A percentile compares a stretch with the other conserved stretches of the same genome.
phyloP scores from a whole-genome alignment of 345 rosid species.

The Salix viminalis region DNA sequence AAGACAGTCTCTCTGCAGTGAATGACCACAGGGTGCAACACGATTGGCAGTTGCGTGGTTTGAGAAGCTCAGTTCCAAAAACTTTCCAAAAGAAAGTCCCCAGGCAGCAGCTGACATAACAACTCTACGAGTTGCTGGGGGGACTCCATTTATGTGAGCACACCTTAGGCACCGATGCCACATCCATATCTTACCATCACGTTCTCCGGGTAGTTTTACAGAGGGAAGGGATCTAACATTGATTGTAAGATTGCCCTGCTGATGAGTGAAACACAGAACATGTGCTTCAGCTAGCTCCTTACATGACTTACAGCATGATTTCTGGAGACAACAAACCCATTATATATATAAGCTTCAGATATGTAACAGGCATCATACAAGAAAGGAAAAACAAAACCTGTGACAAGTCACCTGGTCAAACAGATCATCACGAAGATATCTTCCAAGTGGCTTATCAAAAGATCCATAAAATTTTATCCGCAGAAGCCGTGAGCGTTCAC shows the following conservation, averaged over 20 bases:
- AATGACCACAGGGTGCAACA: conserved; percentile 96
- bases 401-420: conserved; percentile 65
- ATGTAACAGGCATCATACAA: neutral
- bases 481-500: conserved; percentile 84
- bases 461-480: conserved; percentile 93
- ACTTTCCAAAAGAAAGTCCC: conserved; percentile 99
- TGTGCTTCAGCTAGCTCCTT: conserved; percentile 84
- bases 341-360: conserved; percentile 9
- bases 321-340: conserved; percentile 34
- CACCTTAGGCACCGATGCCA: conserved; percentile 98
- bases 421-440: conserved; percentile 73
- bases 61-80: conserved; percentile 94
- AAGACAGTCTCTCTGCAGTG: conserved; percentile 94
- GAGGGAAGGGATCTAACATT: conserved; percentile 67
- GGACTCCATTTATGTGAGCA: conserved; percentile 76
- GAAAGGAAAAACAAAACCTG: neutral
- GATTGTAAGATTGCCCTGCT: conserved; percentile 95
- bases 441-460: conserved; percentile 96
- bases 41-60: conserved; percentile 98
- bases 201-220: conserved; percentile 75
- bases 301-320: conserved; percentile 60
- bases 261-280: conserved; percentile 84
- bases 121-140: conserved; percentile 91
- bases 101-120: conserved; percentile 99
- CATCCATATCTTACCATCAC: conserved; percentile 98